These are phyloP conservation scores for Leccinum disarticulatum DNA, from an alignment of 768 basidiomycete genomes.

Conservation along the genomic window DNA sequence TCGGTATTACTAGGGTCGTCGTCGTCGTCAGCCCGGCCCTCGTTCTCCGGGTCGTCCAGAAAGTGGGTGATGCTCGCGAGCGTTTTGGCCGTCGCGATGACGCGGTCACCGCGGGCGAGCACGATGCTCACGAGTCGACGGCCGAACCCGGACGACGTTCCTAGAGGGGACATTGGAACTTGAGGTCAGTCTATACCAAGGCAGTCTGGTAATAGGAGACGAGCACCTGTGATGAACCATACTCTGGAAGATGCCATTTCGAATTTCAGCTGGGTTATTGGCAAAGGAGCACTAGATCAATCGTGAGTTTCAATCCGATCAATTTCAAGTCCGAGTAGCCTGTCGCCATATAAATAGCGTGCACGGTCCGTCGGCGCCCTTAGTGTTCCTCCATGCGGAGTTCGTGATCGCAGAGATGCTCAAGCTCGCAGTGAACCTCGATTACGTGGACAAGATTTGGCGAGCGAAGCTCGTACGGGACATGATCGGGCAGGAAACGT, in stretches of 20 bases:
- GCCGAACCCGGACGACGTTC: constrained; percentile 62
- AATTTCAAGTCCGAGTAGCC: neutral
- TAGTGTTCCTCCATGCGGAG: constrained; percentile 33
- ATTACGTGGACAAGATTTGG: constrained; percentile 84
- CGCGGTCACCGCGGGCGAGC: constrained; percentile 56
- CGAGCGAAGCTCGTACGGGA: constrained; percentile 79
- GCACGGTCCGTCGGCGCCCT: neutral
- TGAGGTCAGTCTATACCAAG: neutral
- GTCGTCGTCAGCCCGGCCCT: neutral
- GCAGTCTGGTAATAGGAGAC: neutral
- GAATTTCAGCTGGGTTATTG: neutral
- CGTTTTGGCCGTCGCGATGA: constrained; percentile 57
- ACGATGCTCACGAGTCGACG: constrained; percentile 47
- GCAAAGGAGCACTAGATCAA: neutral
- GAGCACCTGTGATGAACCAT: constrained; percentile 25
- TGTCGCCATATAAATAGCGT: neutral
- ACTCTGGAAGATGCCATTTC: constrained; percentile 12
- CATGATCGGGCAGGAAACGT: constrained; percentile 71
- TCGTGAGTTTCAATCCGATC: neutral
- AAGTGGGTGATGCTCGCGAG: constrained; percentile 41
- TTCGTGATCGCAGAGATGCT: constrained; percentile 83
- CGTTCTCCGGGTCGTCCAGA: neutral
- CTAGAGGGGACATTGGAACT: constrained; percentile 26
- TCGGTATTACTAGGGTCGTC: neutral
- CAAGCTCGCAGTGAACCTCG: constrained; percentile 71